These are phyloP conservation scores for Kodamaea hsintzibuensis DNA, from an alignment of 805 yeast genomes.

Conservation along the genomic window DNA sequence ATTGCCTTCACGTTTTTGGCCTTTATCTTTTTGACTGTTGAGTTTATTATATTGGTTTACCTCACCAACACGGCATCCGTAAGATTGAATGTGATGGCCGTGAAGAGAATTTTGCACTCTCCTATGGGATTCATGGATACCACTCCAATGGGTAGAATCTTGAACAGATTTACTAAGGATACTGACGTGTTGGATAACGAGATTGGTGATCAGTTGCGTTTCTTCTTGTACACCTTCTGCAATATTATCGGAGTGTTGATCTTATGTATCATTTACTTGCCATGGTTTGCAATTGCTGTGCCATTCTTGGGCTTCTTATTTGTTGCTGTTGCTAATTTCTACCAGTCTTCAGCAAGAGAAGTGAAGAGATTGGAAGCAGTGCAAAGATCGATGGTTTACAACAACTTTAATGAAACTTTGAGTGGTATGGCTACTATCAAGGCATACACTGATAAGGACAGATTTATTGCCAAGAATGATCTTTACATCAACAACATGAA, in stretches of 20 bases:
- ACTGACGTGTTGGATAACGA: slow-evolving; percentile 84
- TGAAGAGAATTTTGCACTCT: slow-evolving; percentile 63
- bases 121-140: slow-evolving; percentile 85
- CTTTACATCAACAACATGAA: slow-evolving; percentile 58
- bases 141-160: slow-evolving; percentile 86
- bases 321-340: slow-evolving; percentile 49
- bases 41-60: slow-evolving; percentile 49
- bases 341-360: slow-evolving; percentile 74
- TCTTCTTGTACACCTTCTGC: slow-evolving; percentile 54
- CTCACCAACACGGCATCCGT: slow-evolving; percentile 55
- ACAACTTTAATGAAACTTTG: slow-evolving; percentile 69
- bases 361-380: slow-evolving; percentile 74
- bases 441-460: slow-evolving; percentile 48
- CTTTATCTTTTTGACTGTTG: slow-evolving; percentile 42
- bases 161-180: slow-evolving; percentile 86
- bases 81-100: slow-evolving; percentile 61
- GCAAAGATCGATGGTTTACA: slow-evolving; percentile 68
- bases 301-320: slow-evolving; percentile 52
- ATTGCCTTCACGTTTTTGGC: slow-evolving; percentile 58
- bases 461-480: slow-evolving; percentile 52
- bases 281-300: slow-evolving; percentile 70
- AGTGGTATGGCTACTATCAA: slow-evolving; percentile 67
- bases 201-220: slow-evolving; percentile 66
- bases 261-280: slow-evolving; percentile 66
- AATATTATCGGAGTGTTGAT: slow-evolving; percentile 64